These are phyloP conservation scores for Neurospora sp. DNA, from an alignment of 495 filamentous ascomycete genomes.

Conservation along the genomic window DNA sequence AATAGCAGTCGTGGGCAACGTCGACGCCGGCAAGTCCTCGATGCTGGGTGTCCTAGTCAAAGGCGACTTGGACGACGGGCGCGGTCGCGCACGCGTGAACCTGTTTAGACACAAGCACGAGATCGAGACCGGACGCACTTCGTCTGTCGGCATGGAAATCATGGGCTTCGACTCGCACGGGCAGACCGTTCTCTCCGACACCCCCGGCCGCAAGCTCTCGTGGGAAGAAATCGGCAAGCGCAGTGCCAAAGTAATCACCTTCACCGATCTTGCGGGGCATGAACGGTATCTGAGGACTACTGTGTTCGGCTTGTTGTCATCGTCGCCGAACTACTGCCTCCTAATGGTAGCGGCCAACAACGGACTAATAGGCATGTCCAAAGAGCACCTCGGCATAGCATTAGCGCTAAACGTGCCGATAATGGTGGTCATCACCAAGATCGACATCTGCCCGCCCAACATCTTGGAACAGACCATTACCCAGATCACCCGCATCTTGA, in stretches of 20 bases:
- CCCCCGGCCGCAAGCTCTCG: slow-evolving; percentile 65
- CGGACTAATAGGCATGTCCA: slow-evolving; percentile 93
- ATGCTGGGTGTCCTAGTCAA: slow-evolving; percentile 96
- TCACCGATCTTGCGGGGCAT: slow-evolving; percentile 92
- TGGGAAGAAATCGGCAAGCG: slow-evolving; percentile 98
- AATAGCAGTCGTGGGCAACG: slow-evolving; percentile 95
- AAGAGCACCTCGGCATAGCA: slow-evolving; percentile 94
- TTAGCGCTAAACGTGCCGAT: slow-evolving; percentile 92
- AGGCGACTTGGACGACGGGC: slow-evolving; percentile 87
- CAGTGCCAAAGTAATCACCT: slow-evolving; percentile 91
- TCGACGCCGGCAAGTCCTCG: slow-evolving; percentile 94
- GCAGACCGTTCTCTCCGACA: slow-evolving; percentile 69
- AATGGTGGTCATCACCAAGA: slow-evolving; percentile 97
- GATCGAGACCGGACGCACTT: slow-evolving; percentile 87
- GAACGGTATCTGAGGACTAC: slow-evolving; percentile 93
- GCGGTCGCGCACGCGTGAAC: slow-evolving; percentile 89
- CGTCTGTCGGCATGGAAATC: slow-evolving; percentile 96
- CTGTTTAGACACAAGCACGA: slow-evolving; percentile 98
- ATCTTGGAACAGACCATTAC: slow-evolving; percentile 88
- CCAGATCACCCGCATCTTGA: slow-evolving; percentile 86
- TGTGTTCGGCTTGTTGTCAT: slow-evolving; percentile 88
- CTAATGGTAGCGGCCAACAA: slow-evolving; percentile 99
- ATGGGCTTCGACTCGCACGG: slow-evolving; percentile 93
- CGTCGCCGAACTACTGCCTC: slow-evolving; percentile 93
- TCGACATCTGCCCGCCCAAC: slow-evolving; percentile 95